Conservation (phyloP, 1,284 basidiomycete species). For the Neolentinus lepideus region DNA sequence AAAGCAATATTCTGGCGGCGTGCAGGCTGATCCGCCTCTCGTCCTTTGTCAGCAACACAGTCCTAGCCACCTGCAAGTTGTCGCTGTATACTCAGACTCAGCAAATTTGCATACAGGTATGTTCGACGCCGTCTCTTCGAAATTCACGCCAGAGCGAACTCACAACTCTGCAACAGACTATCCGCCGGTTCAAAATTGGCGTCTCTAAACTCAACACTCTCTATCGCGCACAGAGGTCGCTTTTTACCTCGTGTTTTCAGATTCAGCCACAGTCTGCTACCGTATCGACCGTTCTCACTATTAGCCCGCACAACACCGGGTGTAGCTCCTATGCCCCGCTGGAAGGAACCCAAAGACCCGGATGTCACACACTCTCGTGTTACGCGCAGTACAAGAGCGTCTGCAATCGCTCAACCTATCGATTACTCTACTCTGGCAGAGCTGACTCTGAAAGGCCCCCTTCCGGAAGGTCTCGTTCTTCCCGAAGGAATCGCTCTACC, state of each 20-base stretch:
- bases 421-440: background rate
- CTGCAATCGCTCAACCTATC: background rate
- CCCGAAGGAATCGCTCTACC: background rate
- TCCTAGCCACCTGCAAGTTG: no score
- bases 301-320: background rate
- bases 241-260: no score
- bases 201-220: no score
- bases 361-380: background rate
- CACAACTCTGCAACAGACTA: no score
- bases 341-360: background rate
- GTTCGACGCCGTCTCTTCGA: no score
- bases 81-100: no score
- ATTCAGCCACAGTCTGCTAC: background rate
- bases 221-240: no score
- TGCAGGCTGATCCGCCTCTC: background rate
- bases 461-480: background rate
- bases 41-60: background rate
- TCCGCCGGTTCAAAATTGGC: no score
- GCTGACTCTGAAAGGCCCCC: background rate
- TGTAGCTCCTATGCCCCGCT: background rate
- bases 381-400: background rate
- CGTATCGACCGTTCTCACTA: background rate
- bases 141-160: no score
- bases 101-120: no score
- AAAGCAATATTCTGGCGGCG: background rate